Conservation (phyloP, 495 filamentous ascomycete species). For the Penicillium ochrochloron region DNA sequence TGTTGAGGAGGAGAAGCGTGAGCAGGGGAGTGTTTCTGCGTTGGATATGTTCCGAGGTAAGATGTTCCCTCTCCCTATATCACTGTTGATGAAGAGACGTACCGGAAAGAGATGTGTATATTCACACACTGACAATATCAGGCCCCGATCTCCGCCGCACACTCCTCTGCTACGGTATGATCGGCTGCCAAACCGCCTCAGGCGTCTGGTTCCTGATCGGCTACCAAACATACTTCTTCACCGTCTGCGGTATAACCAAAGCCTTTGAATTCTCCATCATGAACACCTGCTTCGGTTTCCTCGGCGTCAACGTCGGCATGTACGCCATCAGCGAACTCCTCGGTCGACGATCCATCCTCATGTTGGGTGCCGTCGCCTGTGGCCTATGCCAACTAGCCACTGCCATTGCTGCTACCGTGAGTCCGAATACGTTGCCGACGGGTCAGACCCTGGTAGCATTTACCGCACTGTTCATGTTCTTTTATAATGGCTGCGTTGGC, state of each 20-base stretch:
- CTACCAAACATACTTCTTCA: constrained; percentile 68
- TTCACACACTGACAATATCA: constrained; percentile 4
- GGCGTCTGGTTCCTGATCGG: constrained; percentile 67
- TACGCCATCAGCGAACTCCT: constrained; percentile 57
- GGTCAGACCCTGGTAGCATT: constrained; percentile 24
- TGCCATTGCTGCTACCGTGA: constrained; percentile 36
- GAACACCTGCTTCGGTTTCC: constrained; percentile 57
- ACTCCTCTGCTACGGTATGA: constrained; percentile 23
- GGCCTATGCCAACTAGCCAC: constrained; percentile 58
- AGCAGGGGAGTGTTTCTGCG: constrained; percentile 18
- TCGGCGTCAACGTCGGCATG: constrained; percentile 59
- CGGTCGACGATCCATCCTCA: constrained; percentile 58
- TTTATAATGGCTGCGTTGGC: constrained; percentile 25
- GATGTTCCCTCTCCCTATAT: neutral
- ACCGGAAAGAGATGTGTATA: neutral
- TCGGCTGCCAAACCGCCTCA: constrained; percentile 54
- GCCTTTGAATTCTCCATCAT: constrained; percentile 63
- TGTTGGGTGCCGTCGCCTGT: constrained; percentile 55
- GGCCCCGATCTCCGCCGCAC: constrained; percentile 24
- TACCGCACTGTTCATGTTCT: constrained; percentile 25
- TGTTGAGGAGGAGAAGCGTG: constrained; percentile 25
- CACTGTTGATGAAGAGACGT: neutral
- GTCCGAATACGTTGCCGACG: constrained; percentile 18
- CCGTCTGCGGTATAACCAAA: constrained; percentile 60
- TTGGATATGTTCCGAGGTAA: constrained; percentile 26